These are phyloP conservation scores for Adiantum capillusveneris DNA, from an alignment of 75 land plant species.

Conservation along the genomic window DNA sequence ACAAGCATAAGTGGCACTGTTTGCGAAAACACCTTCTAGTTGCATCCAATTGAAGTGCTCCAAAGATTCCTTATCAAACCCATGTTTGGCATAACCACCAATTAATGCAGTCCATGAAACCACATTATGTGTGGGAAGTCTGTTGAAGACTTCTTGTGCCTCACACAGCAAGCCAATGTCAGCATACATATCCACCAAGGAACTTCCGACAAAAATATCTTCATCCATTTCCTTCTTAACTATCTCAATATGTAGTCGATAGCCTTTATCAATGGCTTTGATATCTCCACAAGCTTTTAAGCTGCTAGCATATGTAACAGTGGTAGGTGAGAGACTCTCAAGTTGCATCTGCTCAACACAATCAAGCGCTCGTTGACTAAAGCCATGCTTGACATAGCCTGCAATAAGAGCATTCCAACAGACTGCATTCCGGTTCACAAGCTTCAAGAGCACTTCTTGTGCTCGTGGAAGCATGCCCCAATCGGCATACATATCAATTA, in stretches of 20 bases:
- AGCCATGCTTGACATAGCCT: constrained; percentile 7
- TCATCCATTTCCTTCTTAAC: background rate
- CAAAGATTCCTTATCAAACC: constrained; percentile 8
- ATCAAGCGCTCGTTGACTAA: background rate
- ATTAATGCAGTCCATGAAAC: constrained; percentile 16
- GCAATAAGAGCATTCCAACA: constrained; percentile 11
- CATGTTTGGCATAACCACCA: constrained; percentile 20
- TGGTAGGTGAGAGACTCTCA: background rate
- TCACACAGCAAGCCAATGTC: constrained; percentile 4
- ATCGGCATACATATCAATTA: constrained; percentile 11
- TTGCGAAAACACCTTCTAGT: constrained; percentile 8
- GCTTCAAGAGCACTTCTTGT: constrained; percentile 1
- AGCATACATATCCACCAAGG: constrained; percentile 15
- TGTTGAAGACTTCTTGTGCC: constrained; percentile 7
- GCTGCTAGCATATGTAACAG: background rate
- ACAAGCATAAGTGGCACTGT: constrained; percentile 10
- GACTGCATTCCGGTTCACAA: background rate
- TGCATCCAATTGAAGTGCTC: constrained; percentile 16
- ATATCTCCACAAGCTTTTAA: constrained; percentile 9
- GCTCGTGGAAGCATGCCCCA: constrained; percentile 5
- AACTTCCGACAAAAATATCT: constrained; percentile 1
- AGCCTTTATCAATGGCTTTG: constrained; percentile 1
- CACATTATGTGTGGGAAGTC: background rate
- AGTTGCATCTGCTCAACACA: constrained; percentile 6
- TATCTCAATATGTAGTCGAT: constrained; percentile 3